phyloP scores from a whole-genome alignment of 768 basidiomycete genomes.

The Boletus edulis region DNA sequence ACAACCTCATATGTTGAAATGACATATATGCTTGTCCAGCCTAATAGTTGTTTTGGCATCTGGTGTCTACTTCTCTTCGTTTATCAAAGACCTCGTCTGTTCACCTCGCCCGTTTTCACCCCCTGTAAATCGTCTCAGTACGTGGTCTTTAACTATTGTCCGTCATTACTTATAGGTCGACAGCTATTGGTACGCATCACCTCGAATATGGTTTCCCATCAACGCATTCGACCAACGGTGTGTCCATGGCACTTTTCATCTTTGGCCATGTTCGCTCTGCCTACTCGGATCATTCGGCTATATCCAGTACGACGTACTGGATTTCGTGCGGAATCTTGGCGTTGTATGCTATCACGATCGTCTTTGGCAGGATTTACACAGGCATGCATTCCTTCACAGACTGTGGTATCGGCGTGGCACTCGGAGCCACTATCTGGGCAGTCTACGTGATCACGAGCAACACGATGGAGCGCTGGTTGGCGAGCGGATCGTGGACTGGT shows the following conservation, averaged over 20 bases:
- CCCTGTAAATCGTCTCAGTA: constrained; percentile 87
- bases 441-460: constrained; percentile 35
- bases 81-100: constrained; percentile 87
- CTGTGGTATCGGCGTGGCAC: constrained; percentile 56
- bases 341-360: constrained; percentile 67
- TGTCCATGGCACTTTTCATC: constrained; percentile 86
- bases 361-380: constrained; percentile 79
- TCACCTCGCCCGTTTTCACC: constrained; percentile 88
- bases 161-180: not conserved
- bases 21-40: constrained; percentile 33
- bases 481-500: constrained; percentile 36
- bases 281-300: constrained; percentile 32
- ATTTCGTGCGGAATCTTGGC: constrained; percentile 43
- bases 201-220: constrained; percentile 96
- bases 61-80: constrained; percentile 85
- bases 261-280: constrained; percentile 57
- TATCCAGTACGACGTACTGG: constrained; percentile 47
- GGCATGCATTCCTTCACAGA: constrained; percentile 89
- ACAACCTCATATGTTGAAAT: not conserved
- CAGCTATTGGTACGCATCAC: constrained; percentile 77
- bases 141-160: constrained; percentile 23
- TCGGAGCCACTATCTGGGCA: constrained; percentile 69
- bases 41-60: constrained; percentile 67
- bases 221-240: constrained; percentile 89
- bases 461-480: constrained; percentile 43